Evolutionary conservation across 2,329 filamentous ascomycete species (phyloP).

Genomic region (Tolypocladium endophyticum): DNA sequence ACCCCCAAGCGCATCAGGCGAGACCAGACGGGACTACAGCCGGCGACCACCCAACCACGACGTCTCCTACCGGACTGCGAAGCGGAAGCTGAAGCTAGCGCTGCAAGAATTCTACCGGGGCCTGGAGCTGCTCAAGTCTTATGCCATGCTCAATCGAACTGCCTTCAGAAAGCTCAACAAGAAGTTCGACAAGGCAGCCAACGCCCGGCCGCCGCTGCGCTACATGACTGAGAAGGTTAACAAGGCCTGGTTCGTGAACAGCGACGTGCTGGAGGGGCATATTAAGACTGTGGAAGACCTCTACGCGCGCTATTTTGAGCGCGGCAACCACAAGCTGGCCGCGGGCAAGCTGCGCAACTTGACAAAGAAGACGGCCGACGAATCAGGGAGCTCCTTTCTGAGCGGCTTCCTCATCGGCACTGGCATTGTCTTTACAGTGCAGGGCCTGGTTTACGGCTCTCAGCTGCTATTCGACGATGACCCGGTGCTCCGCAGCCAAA

Average conservation of each 20-base stretch:
- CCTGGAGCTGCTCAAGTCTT: constrained; percentile 84
- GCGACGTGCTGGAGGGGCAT: constrained; percentile 70
- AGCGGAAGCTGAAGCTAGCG: constrained; percentile 82
- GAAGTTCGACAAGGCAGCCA: constrained; percentile 89
- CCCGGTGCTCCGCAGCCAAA: constrained; percentile 35
- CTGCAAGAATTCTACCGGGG: constrained; percentile 89
- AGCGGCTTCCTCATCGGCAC: constrained; percentile 59
- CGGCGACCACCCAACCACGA: constrained; percentile 36
- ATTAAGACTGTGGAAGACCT: constrained; percentile 79
- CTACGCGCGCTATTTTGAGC: constrained; percentile 90
- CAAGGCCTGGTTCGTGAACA: constrained; percentile 83
- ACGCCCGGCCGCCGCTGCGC: constrained; percentile 63
- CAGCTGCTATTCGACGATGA: constrained; percentile 42
- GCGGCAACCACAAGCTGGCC: constrained; percentile 85
- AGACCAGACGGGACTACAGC: constrained; percentile 37
- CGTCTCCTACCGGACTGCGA: constrained; percentile 78
- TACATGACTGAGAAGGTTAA: constrained; percentile 92
- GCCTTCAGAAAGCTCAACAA: constrained; percentile 98
- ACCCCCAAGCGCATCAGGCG: constrained; percentile 14
- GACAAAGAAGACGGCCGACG: constrained; percentile 44
- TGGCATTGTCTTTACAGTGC: constrained; percentile 53
- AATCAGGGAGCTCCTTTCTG: constrained; percentile 47
- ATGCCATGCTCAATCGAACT: constrained; percentile 79
- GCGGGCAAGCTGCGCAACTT: constrained; percentile 75
- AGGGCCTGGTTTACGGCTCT: constrained; percentile 52